Base-by-base conservation (phyloP, 805 yeast species). In the Lipomyces yamanashiensis region DNA sequence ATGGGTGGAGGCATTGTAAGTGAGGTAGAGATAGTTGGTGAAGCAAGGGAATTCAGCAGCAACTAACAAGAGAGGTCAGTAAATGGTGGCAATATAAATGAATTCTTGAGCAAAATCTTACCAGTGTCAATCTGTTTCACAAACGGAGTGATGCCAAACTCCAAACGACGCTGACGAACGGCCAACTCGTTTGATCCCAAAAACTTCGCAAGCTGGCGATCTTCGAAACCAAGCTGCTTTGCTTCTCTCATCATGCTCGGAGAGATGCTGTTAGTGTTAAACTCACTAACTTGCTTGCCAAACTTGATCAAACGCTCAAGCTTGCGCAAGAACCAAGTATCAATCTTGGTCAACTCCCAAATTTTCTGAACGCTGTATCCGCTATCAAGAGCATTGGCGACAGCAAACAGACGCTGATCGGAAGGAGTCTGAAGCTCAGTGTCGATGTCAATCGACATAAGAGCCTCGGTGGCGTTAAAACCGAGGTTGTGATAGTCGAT, bases 21-120 rank as follows among this genome's bases (percentile, higher is more conserved):
- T 95, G 78, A 90, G 85, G 82, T 95, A 93, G 78, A 93, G 82
- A 79, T 93, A 93, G 81, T 93, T 93, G 72, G 99, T 93, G 80
- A 77, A 84, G 54, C 98, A 97, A 58, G 99, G 99, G 85, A 93
- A 95, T 79, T 93, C 99, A 57, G 99, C 98, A 57, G 99, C 99
- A 71, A 93, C 67, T 62, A 37, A 7, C 17, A 15, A 21, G 39
- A 7, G 10, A 17, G 23, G 55, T 52, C 21, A 52, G 40, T 33
- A 57, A 36, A 6, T 23, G 13, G 21, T 36, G 19, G 8, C n/a
- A 17, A 1, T 10, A 17, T 2, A 23, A 10, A 2, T 21, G 13
- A 17, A 2, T 17, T 5, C 9, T 23, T 12, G 8, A 23, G n/a
- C 7, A 28, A 6, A 10, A 40, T 15, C 62, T 33, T 58, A 62